Conservation (phyloP, 768 basidiomycete species). For the Suillus spraguei region DNA sequence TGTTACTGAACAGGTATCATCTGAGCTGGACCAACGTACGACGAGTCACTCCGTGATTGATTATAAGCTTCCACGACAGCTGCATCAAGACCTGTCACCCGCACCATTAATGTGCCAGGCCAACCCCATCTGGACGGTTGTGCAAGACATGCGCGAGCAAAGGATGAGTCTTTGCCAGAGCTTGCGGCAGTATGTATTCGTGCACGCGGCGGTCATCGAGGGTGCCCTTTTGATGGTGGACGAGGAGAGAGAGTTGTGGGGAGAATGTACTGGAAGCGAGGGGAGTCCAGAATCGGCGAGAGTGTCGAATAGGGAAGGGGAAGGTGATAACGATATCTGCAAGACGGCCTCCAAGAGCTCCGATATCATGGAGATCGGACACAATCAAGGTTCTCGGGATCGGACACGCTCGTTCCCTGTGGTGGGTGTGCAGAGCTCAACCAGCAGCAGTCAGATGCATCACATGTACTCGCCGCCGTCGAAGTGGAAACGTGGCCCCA, state of each 20-base stretch:
- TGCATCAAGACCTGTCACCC: slow-evolving; percentile 59
- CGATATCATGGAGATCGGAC: slow-evolving; percentile 8
- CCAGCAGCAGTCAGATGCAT: slow-evolving; percentile 13
- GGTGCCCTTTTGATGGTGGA: slow-evolving; percentile 78
- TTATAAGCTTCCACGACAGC: slow-evolving; percentile 62
- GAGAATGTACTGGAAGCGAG: slow-evolving; percentile 25
- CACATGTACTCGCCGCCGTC: slow-evolving; percentile 32
- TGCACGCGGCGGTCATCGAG: slow-evolving; percentile 83
- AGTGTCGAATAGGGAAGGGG: slow-evolving; percentile 15
- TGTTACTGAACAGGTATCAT: slow-evolving; percentile 3
- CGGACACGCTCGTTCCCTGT: slow-evolving; percentile 15
- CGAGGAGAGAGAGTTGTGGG: slow-evolving; percentile 56
- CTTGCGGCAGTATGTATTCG: slow-evolving; percentile 92
- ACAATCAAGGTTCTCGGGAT: slow-evolving; percentile 8
- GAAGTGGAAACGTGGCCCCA: slow-evolving; percentile 66
- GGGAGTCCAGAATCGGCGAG: slow-evolving; percentile 17
- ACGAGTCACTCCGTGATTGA: slow-evolving; percentile 39
- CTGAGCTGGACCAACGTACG: slow-evolving; percentile 17
- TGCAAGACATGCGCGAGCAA: slow-evolving; percentile 95
- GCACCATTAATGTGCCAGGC: slow-evolving; percentile 60
- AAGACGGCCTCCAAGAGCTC: slow-evolving; percentile 13
- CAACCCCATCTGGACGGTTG: slow-evolving; percentile 78
- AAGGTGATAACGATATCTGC: slow-evolving; percentile 18
- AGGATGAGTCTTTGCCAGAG: slow-evolving; percentile 97
- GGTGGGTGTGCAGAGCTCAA: slow-evolving; percentile 12